phyloP scores from a whole-genome alignment of 306 rosid genomes.

The Hippophae tibetana region DNA sequence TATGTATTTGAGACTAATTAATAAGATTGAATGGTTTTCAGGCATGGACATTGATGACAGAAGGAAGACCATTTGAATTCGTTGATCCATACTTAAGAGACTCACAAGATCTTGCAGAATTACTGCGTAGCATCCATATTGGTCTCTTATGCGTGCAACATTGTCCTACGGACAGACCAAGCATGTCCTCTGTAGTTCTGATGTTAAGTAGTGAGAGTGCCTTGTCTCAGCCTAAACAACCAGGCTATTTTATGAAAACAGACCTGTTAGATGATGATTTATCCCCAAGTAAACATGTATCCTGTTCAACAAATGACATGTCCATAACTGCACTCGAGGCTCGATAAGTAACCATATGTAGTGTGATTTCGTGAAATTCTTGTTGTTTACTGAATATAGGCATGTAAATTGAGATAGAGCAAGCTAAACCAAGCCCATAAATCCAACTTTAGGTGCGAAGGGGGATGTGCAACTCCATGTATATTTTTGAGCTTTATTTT shows the following conservation, averaged over 20 bases:
- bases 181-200: conserved; percentile 20
- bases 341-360: background rate
- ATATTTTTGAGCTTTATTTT: no score
- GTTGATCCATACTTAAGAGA: conserved; percentile 10
- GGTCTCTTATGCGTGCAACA: conserved; percentile 24
- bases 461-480: no score
- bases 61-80: conserved; percentile 15
- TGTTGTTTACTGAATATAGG: no score
- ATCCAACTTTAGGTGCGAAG: no score
- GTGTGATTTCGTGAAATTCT: no score
- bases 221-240: conserved; percentile 18
- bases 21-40: background rate
- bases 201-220: conserved; percentile 19
- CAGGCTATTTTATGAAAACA: conserved; percentile 7
- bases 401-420: no score
- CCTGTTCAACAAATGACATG: background rate
- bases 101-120: background rate
- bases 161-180: conserved; percentile 17
- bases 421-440: no score
- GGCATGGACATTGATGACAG: conserved; percentile 26
- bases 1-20: background rate
- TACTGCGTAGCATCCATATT: conserved; percentile 14
- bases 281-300: background rate
- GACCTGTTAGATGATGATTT: background rate
- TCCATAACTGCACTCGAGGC: background rate